A percentile compares a stretch with the other conserved stretches of the same genome.
phyloP scores from a whole-genome alignment of 331 rosid species.

The Stylosanthes scabra region DNA sequence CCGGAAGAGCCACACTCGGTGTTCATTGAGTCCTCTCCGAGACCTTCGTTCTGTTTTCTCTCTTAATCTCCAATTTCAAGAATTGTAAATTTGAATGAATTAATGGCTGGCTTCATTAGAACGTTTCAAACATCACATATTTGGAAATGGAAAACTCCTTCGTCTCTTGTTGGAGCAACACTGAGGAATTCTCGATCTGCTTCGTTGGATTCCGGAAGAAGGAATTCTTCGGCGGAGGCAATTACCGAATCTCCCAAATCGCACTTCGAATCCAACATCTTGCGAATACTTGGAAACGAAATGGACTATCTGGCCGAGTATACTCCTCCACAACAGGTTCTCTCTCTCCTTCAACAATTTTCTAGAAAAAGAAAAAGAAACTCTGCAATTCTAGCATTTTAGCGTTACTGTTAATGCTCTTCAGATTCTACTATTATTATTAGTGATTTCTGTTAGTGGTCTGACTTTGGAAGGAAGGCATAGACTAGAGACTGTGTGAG shows the following conservation, averaged over 20 bases:
- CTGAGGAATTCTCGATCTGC: background rate
- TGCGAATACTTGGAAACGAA: conserved; percentile 66
- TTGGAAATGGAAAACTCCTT: background rate
- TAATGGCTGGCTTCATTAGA: conserved; percentile 41
- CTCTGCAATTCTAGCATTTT: background rate
- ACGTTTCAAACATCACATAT: conserved; percentile 23
- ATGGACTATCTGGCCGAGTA: conserved; percentile 57
- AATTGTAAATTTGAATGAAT: conserved; percentile 13
- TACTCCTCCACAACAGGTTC: conserved; percentile 80
- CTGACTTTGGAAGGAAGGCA: too few species aligned
- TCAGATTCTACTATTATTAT: background rate
- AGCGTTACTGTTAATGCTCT: background rate
- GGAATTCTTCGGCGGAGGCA: conserved; percentile 22
- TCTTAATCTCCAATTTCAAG: too few species aligned
- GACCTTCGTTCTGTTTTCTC: too few species aligned
- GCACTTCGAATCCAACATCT: conserved; percentile 61
- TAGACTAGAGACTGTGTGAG: too few species aligned
- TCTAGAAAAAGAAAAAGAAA: background rate
- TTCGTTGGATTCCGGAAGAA: conserved; percentile 29
- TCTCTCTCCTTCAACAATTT: conserved; percentile 1
- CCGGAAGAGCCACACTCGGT: too few species aligned
- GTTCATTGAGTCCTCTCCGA: too few species aligned
- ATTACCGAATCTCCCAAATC: conserved; percentile 53
- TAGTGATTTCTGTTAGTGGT: background rate
- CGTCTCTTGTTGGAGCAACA: background rate